A percentile compares a stretch with the other conserved stretches of the same genome.
phyloP scores from a whole-genome alignment of 352 stramenopile species.

The Thraustotheca clavata region DNA sequence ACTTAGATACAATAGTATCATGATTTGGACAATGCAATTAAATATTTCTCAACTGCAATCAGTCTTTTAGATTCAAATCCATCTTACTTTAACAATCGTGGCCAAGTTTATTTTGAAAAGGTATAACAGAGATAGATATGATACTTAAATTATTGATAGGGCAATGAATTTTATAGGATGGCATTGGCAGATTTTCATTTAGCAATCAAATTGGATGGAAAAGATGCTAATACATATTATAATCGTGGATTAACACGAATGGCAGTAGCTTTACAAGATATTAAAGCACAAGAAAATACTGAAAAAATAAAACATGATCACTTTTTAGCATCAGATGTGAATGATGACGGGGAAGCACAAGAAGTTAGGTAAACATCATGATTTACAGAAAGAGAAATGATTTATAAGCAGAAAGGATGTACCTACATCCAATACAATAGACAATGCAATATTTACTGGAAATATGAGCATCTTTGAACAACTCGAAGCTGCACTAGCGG shows the following conservation, averaged over 20 bases:
- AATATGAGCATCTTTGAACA: conserved; percentile 34
- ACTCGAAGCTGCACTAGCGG: conserved; percentile 55
- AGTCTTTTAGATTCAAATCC: conserved; percentile 50
- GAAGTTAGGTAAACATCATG: no score
- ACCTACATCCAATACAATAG: no score
- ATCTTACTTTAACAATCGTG: conserved; percentile 54
- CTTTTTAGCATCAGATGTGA: neutral
- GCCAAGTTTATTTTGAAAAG: conserved; percentile 63
- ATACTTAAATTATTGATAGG: neutral
- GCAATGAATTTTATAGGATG: conserved; percentile 29
- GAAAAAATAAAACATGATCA: neutral
- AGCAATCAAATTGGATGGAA: conserved; percentile 63
- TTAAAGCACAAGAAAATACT: conserved; percentile 10
- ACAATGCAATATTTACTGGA: neutral
- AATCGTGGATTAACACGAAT: conserved; percentile 62
- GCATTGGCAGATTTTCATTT: conserved; percentile 55
- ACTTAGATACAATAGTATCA: conserved; percentile 20
- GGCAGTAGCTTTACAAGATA: conserved; percentile 42
- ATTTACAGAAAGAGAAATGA: no score
- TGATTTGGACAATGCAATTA: conserved; percentile 46
- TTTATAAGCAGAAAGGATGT: no score
- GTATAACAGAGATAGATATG: conserved; percentile 19
- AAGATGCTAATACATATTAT: conserved; percentile 65
- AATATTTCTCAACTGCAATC: conserved; percentile 52
- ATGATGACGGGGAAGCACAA: neutral